phyloP scores from a whole-genome alignment of 306 rosid genomes.

The Casuarina glauca region DNA sequence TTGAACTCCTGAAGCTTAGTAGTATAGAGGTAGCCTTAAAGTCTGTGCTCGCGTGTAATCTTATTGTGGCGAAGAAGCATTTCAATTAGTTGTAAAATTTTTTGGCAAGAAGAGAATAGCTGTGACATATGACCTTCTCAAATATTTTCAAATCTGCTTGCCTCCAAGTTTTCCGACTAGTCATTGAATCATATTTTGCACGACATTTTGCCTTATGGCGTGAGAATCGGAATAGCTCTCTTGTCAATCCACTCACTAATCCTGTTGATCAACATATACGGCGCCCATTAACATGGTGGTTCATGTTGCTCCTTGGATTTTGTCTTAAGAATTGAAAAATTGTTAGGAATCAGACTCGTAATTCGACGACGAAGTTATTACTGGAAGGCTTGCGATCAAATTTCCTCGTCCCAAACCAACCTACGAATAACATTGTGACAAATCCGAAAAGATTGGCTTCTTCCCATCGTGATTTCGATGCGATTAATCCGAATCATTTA shows the following conservation, averaged over 20 bases:
- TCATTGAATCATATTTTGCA: neutral
- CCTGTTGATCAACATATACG: too few relatives aligned
- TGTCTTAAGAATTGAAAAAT: neutral
- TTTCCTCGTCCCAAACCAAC: too few relatives aligned
- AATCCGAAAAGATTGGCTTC: neutral
- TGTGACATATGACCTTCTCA: neutral
- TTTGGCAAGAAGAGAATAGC: neutral
- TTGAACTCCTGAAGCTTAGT: slow-evolving; percentile 30
- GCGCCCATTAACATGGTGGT: neutral
- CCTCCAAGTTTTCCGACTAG: neutral
- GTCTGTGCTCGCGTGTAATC: slow-evolving; percentile 3
- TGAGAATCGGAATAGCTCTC: too few relatives aligned
- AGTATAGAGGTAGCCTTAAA: neutral
- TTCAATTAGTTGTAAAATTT: neutral
- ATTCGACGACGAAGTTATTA: too few relatives aligned
- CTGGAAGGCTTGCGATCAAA: too few relatives aligned
- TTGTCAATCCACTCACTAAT: too few relatives aligned
- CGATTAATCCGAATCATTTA: too few relatives aligned
- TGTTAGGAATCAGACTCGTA: too few relatives aligned
- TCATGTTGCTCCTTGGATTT: neutral
- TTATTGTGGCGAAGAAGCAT: neutral
- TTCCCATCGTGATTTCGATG: neutral
- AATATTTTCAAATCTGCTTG: neutral
- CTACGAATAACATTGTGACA: too few relatives aligned
- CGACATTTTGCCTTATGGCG: too few relatives aligned